These are phyloP conservation scores for Karstenula rhodostoma DNA, from an alignment of 2,329 filamentous ascomycete species.

Conservation along the genomic window DNA sequence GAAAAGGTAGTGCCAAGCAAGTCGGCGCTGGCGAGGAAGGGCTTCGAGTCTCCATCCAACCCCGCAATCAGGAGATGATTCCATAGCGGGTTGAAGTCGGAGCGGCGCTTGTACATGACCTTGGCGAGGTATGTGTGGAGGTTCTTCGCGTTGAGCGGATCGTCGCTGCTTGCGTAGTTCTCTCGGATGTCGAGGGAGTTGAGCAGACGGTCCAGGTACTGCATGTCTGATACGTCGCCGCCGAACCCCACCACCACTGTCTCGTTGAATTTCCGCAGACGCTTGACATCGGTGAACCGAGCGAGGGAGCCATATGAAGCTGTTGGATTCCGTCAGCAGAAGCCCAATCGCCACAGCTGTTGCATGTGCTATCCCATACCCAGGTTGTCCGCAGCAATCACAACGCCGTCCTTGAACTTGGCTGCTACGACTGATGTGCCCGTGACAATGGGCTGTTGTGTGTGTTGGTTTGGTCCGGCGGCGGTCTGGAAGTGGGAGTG, in stretches of 20 bases:
- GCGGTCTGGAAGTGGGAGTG: conserved; percentile 78
- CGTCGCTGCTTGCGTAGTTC: conserved; percentile 72
- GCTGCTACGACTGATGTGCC: conserved; percentile 94
- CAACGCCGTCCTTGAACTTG: conserved; percentile 96
- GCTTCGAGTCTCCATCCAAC: conserved; percentile 76
- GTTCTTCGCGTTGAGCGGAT: conserved; percentile 83
- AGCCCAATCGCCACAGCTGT: background rate
- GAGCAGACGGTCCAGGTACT: conserved; percentile 93
- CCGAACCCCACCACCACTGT: conserved; percentile 90
- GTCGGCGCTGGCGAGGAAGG: conserved; percentile 92
- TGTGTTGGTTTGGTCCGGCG: conserved; percentile 75
- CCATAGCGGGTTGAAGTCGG: conserved; percentile 97
- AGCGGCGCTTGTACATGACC: conserved; percentile 93
- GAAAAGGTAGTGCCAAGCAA: conserved; percentile 92
- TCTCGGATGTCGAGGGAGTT: conserved; percentile 86
- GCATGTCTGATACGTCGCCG: conserved; percentile 98
- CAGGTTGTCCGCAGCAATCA: conserved; percentile 96
- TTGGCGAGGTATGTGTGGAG: conserved; percentile 96
- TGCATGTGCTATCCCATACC: conserved; percentile 62
- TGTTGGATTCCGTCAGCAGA: conserved; percentile 49
- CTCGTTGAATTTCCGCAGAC: conserved; percentile 86
- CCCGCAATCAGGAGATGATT: conserved; percentile 93
- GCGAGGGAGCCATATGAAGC: conserved; percentile 96
- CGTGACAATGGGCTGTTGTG: conserved; percentile 91
- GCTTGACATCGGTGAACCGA: conserved; percentile 96